Evolutionary conservation across 805 yeast genomes (phyloP).

Genomic region (Candida rishiriensis): DNA sequence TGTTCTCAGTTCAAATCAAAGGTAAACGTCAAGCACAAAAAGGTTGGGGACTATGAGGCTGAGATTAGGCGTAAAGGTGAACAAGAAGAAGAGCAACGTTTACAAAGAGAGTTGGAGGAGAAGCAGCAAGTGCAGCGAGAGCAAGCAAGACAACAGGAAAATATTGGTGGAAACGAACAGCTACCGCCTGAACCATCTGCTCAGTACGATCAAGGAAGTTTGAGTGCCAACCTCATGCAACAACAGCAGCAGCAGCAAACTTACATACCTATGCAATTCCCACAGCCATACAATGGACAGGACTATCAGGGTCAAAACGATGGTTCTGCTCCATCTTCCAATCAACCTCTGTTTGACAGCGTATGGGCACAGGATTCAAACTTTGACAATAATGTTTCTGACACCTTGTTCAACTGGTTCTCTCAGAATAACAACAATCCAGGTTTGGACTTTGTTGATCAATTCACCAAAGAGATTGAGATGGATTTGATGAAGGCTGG

Average conservation of each 20-base stretch:
- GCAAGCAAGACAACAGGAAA: slow-evolving; percentile 3
- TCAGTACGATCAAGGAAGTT: too few species aligned
- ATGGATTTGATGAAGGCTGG: slow-evolving; percentile 43
- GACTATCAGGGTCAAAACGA: slow-evolving; percentile 3
- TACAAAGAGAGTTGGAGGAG: slow-evolving; percentile 5
- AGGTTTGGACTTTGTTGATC: slow-evolving; percentile 62
- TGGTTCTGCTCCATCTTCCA: slow-evolving; percentile 11
- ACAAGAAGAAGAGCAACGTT: slow-evolving; percentile 4
- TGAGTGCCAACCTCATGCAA: too few species aligned
- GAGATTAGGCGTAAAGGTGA: slow-evolving; percentile 15
- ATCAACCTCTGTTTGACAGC: slow-evolving; percentile 30
- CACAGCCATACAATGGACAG: not conserved
- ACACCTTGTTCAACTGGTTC: slow-evolving; percentile 46
- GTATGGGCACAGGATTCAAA: slow-evolving; percentile 23
- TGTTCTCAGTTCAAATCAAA: slow-evolving; percentile 67
- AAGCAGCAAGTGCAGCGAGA: slow-evolving; percentile 5
- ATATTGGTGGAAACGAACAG: slow-evolving; percentile 1
- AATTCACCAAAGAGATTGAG: slow-evolving; percentile 78
- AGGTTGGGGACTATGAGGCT: slow-evolving; percentile 25
- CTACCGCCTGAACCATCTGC: too few species aligned
- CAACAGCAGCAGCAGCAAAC: not conserved
- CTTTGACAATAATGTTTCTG: slow-evolving; percentile 17
- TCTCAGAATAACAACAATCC: slow-evolving; percentile 38
- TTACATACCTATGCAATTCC: not conserved
- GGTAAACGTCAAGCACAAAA: slow-evolving; percentile 16